phyloP scores from a whole-genome alignment of 208 protist genomes.

The Willaertia magna region DNA sequence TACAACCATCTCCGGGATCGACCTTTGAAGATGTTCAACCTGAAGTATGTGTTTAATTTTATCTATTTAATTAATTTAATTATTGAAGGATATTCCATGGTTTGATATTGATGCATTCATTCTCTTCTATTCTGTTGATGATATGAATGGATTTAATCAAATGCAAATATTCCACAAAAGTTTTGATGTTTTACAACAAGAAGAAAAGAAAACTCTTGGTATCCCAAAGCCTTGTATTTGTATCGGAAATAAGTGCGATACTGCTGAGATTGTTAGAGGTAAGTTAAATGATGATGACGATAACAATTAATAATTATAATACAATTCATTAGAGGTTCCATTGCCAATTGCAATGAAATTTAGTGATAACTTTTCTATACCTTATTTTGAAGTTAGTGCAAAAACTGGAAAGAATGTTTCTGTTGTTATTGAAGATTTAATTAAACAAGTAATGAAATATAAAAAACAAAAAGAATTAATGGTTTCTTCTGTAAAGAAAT shows the following conservation, averaged over 20 bases:
- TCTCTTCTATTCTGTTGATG: neutral
- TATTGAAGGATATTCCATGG: neutral
- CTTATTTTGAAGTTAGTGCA: neutral
- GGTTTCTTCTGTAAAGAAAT: too few relatives aligned
- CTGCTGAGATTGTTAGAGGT: neutral
- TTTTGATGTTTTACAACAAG: neutral
- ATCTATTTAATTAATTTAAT: neutral
- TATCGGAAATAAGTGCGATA: neutral
- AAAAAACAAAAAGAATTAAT: neutral
- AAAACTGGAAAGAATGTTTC: neutral
- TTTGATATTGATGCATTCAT: neutral
- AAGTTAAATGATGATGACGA: neutral
- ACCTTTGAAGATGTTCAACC: neutral
- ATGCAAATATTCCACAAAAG: neutral
- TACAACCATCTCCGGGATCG: neutral
- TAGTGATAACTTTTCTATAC: neutral
- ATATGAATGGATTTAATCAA: neutral
- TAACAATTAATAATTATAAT: too few relatives aligned
- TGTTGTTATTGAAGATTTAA: neutral
- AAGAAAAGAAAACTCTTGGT: neutral
- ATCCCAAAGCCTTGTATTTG: neutral
- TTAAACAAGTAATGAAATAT: neutral
- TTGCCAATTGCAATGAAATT: neutral
- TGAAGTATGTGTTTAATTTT: neutral
- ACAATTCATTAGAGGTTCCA: neutral